Base-by-base conservation (phyloP, 352 stramenopile species). In the Pythium aristosporum region DNA sequence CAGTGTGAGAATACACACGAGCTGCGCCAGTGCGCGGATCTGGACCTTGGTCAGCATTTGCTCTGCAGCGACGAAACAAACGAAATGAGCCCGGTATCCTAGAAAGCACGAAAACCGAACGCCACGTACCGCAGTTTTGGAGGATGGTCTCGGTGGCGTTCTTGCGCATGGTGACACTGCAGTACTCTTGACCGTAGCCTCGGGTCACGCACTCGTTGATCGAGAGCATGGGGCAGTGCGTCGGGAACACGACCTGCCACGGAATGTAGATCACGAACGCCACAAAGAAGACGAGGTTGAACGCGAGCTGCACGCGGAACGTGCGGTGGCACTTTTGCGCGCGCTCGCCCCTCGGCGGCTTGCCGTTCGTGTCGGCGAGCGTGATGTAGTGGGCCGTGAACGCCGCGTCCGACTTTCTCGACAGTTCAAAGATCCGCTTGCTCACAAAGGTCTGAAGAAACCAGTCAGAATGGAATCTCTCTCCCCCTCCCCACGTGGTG, bases 261-360 rank as follows among this genome's bases (percentile, higher is more conserved):
- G 77, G 77, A 67, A 88, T 85, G 60, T 88, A 88, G 39, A 85
- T 55, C 52, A 85, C 53, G 49, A 88, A 88, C 15, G 77, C 77
- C 58, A 84, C 63, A 47, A 84, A 79, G 61, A 88, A 88, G 39
- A 81, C 44, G 32, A 50, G n/a, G 12, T 68, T 69, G 34, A 75
- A 39, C 12, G 49, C 18, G 21, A 62, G 32, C 52, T 77, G 71
- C 30, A 70, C 61, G 23, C 58, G 57, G 43, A 59, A 69, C 16
- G 48, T 56, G 21, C 50, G 44, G 23, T 30, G 42, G 21, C 51
- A 36, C 23, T 49, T 56, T 12, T 23, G 49, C 7, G 46, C 34
- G 6, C 54, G 43, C 36, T 44, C 20, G 52, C 10, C 34, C 46
- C 13, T 47, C 34, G 6, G 49, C 20, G 57, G 47, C 51, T 65